These are phyloP conservation scores for Trichosporon faecale DNA, from an alignment of 1,284 basidiomycete species.

Conservation along the genomic window DNA sequence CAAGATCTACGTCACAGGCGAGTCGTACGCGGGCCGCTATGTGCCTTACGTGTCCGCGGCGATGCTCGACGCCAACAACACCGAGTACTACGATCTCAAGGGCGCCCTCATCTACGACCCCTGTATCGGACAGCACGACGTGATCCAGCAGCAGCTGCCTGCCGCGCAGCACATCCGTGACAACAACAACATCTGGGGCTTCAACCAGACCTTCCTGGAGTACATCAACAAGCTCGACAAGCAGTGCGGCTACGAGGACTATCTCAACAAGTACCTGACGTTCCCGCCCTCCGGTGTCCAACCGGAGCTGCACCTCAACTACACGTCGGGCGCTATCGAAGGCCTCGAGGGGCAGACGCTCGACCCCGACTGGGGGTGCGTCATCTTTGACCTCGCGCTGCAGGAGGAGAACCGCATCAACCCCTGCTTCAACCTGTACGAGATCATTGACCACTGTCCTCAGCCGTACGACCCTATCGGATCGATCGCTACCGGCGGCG, in stretches of 20 bases:
- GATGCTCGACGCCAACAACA: conserved; percentile 31
- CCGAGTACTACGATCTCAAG: conserved; percentile 26
- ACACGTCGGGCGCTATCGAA: conserved; percentile 31
- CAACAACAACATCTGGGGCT: conserved; percentile 27
- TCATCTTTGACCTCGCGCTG: conserved; percentile 65
- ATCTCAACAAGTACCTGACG: conserved; percentile 59
- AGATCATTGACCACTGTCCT: conserved; percentile 58
- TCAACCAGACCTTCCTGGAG: conserved; percentile 59
- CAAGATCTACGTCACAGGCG: conserved; percentile 38
- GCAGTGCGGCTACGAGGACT: conserved; percentile 64
- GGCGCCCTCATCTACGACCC: conserved; percentile 37
- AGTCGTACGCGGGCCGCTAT: conserved; percentile 51
- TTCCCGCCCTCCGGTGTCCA: conserved; percentile 62
- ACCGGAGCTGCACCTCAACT: conserved; percentile 21
- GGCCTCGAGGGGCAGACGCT: conserved; percentile 30
- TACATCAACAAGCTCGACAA: conserved; percentile 59
- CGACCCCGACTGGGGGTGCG: conserved; percentile 55
- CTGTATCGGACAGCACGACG: conserved; percentile 45
- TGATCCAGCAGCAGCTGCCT: conserved; percentile 65
- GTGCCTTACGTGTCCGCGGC: conserved; percentile 50
- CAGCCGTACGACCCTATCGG: conserved; percentile 72
- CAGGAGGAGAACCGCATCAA: conserved; percentile 62
- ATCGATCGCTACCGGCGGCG: conserved; percentile 32
- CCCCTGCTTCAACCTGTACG: conserved; percentile 72
- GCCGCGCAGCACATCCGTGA: conserved; percentile 44